Base-by-base conservation (phyloP, 2,329 filamentous ascomycete genomes). In the Acrodontium crateriforme region DNA sequence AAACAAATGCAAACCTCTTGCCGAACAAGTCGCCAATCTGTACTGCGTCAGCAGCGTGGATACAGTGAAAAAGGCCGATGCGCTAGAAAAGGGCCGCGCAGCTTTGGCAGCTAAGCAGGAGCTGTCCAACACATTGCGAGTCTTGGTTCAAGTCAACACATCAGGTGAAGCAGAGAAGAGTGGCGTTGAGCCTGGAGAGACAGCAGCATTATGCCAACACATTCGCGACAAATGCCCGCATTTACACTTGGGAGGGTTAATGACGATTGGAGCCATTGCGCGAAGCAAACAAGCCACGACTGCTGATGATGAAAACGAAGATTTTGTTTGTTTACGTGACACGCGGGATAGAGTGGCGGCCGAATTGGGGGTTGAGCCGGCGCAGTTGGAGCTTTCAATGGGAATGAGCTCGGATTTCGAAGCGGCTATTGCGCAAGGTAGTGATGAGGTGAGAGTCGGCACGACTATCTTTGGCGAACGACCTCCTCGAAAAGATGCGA, bases 371-470 rank as follows among this genome's bases (percentile, higher is more conserved):
- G 41, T 72, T 21, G 50, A 60, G 10, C 51, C 62, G 10, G 56
- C 60, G n/a, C 65, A 66, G 35, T 51, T 94, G 44, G 84, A 94
- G 62, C 55, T 95, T 56, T 94, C 85, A 56, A 98, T 98, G 87
- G 87, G 87, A 5, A 98, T 98, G 89, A 94, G 84, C 51, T 74
- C 82, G 47, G 89, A 98, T 55, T 98, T 87, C 53, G 85, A 93
- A 60, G 79, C 77, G 6, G 89, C 89, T 1, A 76, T 95, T 47
- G 58, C 56, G 9, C 62, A 83, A 62, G 89, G 89, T 0, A 94
- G 85, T 57, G 67, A 72, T 42, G 84, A 95, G 63, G 85, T 98
- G 5, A 69, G 89, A 32, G 73, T 98, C 6, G 89, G 89, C 2
- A 95, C 83, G 49, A 87, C 81, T 2, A 93, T 98, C 32, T 98